phyloP scores from a whole-genome alignment of 805 yeast genomes.

The Yarrowia sp. region DNA sequence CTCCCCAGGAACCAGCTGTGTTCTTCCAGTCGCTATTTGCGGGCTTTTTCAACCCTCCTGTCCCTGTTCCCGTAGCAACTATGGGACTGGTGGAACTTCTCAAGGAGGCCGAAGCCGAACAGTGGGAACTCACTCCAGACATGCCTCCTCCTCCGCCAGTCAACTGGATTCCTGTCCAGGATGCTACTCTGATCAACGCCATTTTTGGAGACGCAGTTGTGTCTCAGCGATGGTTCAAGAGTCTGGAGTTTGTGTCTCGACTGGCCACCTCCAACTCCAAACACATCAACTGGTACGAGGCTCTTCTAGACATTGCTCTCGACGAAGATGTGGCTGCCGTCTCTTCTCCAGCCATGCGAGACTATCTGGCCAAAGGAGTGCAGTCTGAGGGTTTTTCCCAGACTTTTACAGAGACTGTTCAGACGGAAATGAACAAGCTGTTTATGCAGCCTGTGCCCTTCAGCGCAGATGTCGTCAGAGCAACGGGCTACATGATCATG shows the following conservation, averaged over 20 bases:
- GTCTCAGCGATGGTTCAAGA: constrained; percentile 1
- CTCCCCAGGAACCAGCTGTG: not conserved
- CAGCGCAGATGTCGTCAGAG: not conserved
- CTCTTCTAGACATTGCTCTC: not conserved
- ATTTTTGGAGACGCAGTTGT: not conserved
- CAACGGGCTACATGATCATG: constrained; percentile 19
- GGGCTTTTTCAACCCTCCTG: constrained; percentile 3
- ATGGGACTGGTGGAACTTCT: not conserved
- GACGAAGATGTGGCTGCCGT: not conserved
- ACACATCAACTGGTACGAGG: constrained; percentile 13
- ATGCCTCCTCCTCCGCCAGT: constrained; percentile 8
- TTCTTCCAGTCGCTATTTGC: constrained; percentile 10
- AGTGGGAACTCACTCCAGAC: not conserved
- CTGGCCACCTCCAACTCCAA: not conserved
- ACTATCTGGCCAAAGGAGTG: not conserved
- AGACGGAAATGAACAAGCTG: constrained; percentile 6
- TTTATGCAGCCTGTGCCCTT: not conserved
- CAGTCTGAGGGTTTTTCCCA: not conserved
- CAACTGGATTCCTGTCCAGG: not conserved
- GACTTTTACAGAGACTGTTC: not conserved
- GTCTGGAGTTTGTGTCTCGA: not conserved
- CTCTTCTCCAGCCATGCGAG: constrained; percentile 7
- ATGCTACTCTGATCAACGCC: constrained; percentile 1
- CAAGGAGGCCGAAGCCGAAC: not conserved
- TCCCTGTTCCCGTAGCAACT: not conserved